Base-by-base conservation (phyloP, 441 rosid genomes). In the Brassica balearica region DNA sequence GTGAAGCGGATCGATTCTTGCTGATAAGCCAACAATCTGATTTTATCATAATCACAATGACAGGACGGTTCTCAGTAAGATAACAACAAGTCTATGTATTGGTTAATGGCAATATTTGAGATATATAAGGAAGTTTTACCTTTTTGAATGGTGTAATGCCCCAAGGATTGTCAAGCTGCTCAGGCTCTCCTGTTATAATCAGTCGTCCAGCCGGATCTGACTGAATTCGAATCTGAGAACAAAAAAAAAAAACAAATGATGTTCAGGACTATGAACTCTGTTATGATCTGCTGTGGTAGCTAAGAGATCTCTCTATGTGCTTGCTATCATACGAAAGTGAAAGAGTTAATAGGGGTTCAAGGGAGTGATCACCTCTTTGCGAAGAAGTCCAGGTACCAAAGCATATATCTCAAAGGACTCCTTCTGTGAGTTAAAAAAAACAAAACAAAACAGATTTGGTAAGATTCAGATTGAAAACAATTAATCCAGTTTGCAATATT, bases 101-200 rank as follows among this genome's bases (percentile, higher is more conserved):
- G n/a, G 27, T 38, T 6, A 55, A 9, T 43, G 68, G 60, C 32
- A 58, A 66, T 1, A 36, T n/a, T n/a, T 20, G 48, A 46, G 14
- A 15, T 69, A 60, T 48, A 6, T 9, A 66, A 17, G 77, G 51
- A 76, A 53, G 2, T 19, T 74, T 41, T 83, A 90, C 98, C 98
- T 95, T 93, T 72, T 85, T 91, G 81, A 95, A 95, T 17, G 98
- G 94, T 63, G 96, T 88, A 71, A 90, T 87, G n/a, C 97, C 99
- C 98, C 99, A 95, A 69, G 97, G 98, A 82, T 90, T 92, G 78
- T 93, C 90, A 75, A 85, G 85, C 77, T 95, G 91, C 79, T 95
- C 93, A 6, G 97, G 98, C 74, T 90, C 82, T 27, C 98, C 99
- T 8, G 93, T 92, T 85, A 95, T 95, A 32, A 95, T 86, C 73